Evolutionary conservation across 805 yeast species (phyloP).

Genomic region (Pichia phayaonensis): DNA sequence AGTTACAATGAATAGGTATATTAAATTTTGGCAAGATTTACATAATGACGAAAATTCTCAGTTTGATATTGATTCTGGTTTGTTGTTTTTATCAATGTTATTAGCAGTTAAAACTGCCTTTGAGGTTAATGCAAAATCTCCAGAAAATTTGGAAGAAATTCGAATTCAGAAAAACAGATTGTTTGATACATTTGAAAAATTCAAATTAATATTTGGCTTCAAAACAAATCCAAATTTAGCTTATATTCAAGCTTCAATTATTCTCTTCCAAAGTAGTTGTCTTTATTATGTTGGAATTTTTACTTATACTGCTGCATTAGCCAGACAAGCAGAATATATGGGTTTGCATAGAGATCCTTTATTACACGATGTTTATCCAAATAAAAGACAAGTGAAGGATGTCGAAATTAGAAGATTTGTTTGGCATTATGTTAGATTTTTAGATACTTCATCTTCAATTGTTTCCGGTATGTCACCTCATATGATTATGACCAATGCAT

Average conservation of each 20-base stretch:
- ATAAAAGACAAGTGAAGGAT: constrained; percentile 6
- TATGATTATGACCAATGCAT: constrained; percentile 14
- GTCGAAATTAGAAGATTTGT: constrained; percentile 9
- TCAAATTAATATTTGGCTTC: constrained; percentile 7
- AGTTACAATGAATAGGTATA: not conserved
- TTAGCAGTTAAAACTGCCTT: constrained; percentile 9
- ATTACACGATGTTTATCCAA: constrained; percentile 9
- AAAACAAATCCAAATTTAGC: constrained; percentile 8
- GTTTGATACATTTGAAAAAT: constrained; percentile 9
- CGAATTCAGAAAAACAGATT: constrained; percentile 1
- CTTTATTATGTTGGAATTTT: constrained; percentile 10
- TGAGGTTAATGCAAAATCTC: constrained; percentile 6
- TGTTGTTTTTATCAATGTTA: constrained; percentile 10
- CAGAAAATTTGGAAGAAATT: not conserved
- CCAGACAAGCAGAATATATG: constrained; percentile 14
- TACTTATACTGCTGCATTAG: constrained; percentile 10
- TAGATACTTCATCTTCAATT: constrained; percentile 13
- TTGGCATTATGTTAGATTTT: constrained; percentile 12
- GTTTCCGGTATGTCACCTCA: constrained; percentile 15
- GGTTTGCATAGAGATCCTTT: constrained; percentile 14
- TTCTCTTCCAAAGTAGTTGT: constrained; percentile 9
- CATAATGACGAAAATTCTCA: not conserved
- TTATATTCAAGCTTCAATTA: constrained; percentile 10
- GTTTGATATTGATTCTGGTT: constrained; percentile 11
- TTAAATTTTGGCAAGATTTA: constrained; percentile 9